Percentiles rank a stretch among this genome's conserved stretches.
Conservation (phyloP, 2,329 filamentous ascomycete species). For the Verticillium tricorpus region DNA sequence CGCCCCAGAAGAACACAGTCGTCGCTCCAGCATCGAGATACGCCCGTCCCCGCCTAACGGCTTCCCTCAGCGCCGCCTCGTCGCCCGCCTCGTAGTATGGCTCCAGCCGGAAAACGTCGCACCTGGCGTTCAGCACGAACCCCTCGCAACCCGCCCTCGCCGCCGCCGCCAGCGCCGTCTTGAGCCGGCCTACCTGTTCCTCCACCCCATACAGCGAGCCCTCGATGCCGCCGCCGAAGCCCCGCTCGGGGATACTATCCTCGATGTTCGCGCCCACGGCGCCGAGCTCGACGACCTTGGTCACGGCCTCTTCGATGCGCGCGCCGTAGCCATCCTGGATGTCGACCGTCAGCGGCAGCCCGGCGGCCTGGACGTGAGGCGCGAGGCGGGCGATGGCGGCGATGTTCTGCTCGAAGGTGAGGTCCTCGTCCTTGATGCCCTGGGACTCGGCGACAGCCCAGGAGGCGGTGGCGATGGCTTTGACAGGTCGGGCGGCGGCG, state of each 20-base stretch:
- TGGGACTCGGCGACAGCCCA: constrained; percentile 43
- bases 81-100: constrained; percentile 21
- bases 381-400: constrained; percentile 39
- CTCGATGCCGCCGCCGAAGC: constrained; percentile 26
- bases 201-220: constrained; percentile 31
- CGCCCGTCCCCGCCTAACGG: constrained; percentile 47
- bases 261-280: constrained; percentile 57
- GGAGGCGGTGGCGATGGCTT: constrained; percentile 44
- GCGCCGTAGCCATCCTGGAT: constrained; percentile 57
- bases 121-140: constrained; percentile 55
- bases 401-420: constrained; percentile 48
- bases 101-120: constrained; percentile 43
- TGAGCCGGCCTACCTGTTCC: constrained; percentile 44
- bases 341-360: constrained; percentile 50
- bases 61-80: constrained; percentile 37
- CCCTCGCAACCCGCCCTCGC: constrained; percentile 42
- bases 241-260: constrained; percentile 35
- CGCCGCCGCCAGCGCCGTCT: constrained; percentile 35
- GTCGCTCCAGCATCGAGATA: constrained; percentile 55
- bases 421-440: constrained; percentile 40
- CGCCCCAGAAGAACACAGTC: constrained; percentile 59
- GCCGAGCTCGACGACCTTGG: constrained; percentile 41
- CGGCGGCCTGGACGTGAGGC: constrained; percentile 29
- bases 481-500: constrained; percentile 25
- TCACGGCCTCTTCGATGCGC: constrained; percentile 38